Evolutionary conservation across 108 stramenopile genomes (phyloP).

Genomic region (Chaetoceros tenuissimus): DNA sequence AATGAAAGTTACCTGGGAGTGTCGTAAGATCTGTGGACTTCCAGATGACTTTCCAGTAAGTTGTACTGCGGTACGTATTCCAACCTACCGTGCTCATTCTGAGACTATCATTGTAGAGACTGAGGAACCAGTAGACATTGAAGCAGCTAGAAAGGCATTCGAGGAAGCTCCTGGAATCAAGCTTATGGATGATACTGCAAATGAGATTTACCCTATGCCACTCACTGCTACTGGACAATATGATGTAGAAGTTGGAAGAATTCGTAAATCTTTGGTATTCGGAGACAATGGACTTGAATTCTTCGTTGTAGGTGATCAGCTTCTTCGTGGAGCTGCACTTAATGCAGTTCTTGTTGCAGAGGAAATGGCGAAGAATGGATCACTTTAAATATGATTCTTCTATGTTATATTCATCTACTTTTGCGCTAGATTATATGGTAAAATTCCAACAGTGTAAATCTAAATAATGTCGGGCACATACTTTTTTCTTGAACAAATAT

Average conservation of each 20-base stretch:
- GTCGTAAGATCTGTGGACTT: slow-evolving; percentile 87
- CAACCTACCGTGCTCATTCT: slow-evolving; percentile 95
- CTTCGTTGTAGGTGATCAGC: slow-evolving; percentile 97
- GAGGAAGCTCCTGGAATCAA: slow-evolving; percentile 75
- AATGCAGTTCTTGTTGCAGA: slow-evolving; percentile 97
- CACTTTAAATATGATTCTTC: too few relatives aligned
- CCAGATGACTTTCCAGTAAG: slow-evolving; percentile 74
- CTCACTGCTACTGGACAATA: slow-evolving; percentile 91
- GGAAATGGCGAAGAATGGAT: slow-evolving; percentile 77
- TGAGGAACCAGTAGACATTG: slow-evolving; percentile 71
- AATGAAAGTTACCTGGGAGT: slow-evolving; percentile 99
- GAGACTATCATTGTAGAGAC: slow-evolving; percentile 93
- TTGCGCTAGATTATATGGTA: too few relatives aligned
- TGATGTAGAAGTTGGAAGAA: slow-evolving; percentile 92
- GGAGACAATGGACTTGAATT: slow-evolving; percentile 92
- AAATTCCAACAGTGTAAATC: too few relatives aligned
- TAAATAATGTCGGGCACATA: too few relatives aligned
- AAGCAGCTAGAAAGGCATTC: slow-evolving; percentile 64
- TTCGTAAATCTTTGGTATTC: slow-evolving; percentile 77
- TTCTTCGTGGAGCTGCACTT: slow-evolving; percentile 93
- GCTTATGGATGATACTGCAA: slow-evolving; percentile 65
- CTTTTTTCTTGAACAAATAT: too few relatives aligned
- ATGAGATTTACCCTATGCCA: slow-evolving; percentile 90
- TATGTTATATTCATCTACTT: too few relatives aligned
- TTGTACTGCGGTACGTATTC: slow-evolving; percentile 96